Base-by-base conservation (phyloP, 345 rosid species). In the Raphanus sativus region DNA sequence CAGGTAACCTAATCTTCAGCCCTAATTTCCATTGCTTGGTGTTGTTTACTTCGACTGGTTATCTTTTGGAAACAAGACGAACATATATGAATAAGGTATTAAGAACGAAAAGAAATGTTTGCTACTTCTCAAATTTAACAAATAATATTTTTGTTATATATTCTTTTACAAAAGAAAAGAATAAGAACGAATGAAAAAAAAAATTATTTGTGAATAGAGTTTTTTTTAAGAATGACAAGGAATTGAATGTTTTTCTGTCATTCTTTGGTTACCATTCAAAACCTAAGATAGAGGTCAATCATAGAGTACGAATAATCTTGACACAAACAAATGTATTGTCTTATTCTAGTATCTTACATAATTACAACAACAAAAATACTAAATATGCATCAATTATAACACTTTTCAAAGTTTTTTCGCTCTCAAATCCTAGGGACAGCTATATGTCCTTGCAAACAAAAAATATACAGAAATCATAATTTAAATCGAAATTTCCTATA, bases 401-500 rank as follows among this genome's bases (percentile, higher is more conserved):
- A 38, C 66, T 65, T 40, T 40, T 17, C 25, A 6, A 16, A 62
- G 32, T 59, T 28, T 42, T 42, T 11, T 42, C n/a, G 24, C 65
- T 63, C 70, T 52, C 66, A 64, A 71, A 77, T 71, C 67, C 29
- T 55, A 21, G 62, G 71, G 71, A 71, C 76, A 77, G 13, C 36
- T 71, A 58, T 32, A 52, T 70, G 67, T 77, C 71, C 76, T 71
- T 40, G 12, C 69, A 78, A 63, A 54, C 64, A 59, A 17, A 68
- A 79, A 73, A 62, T 65, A 79, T 59, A 79, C 74, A 68, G 40
- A 50, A 34, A 4, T 54, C 36, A 67, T 34, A 58, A 78, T 65
- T 70, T 71, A 4, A 71, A 65, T 64, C 56, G 48, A 34, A 17
- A 12, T 70, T 71, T 61, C 67, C 73, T 72, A 78, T 64, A 67